phyloP scores from a whole-genome alignment of 257 asterid genomes.

The Orobanche coerulescens region DNA sequence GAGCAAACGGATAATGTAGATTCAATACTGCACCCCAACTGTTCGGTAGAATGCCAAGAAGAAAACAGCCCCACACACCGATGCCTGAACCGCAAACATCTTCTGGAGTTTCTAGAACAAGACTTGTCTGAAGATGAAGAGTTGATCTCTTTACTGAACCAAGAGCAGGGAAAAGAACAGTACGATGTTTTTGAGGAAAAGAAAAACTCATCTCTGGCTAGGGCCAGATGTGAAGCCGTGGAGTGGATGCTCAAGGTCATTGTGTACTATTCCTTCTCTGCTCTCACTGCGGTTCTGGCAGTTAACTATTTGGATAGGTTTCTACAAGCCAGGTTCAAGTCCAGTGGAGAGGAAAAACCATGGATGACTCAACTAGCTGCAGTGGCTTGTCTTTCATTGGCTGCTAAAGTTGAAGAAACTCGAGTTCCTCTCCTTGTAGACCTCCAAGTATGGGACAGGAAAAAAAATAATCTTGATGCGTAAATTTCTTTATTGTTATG shows the following conservation, averaged over 20 bases:
- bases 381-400: slow-evolving; percentile 49
- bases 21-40: neutral
- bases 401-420: slow-evolving; percentile 57
- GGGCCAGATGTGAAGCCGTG: slow-evolving; percentile 44
- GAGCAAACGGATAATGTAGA: slow-evolving; percentile 31
- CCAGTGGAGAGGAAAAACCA: slow-evolving; percentile 32
- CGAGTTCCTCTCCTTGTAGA: slow-evolving; percentile 48
- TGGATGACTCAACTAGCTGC: slow-evolving; percentile 54
- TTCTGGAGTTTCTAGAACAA: slow-evolving; percentile 16
- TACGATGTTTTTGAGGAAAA: slow-evolving; percentile 15
- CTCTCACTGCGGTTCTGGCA: slow-evolving; percentile 49
- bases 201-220: slow-evolving; percentile 24
- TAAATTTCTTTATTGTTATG: neutral
- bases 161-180: slow-evolving; percentile 44
- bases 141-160: slow-evolving; percentile 37
- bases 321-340: slow-evolving; percentile 13
- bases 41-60: slow-evolving; percentile 19
- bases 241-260: slow-evolving; percentile 45
- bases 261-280: slow-evolving; percentile 38
- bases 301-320: slow-evolving; percentile 45
- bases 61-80: slow-evolving; percentile 16
- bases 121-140: slow-evolving; percentile 46
- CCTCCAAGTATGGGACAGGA: slow-evolving; percentile 34
- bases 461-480: slow-evolving; percentile 12
- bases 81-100: neutral